These are phyloP conservation scores for Apostasia shenzhenica DNA, from an alignment of 106 monocot genomes.

Conservation along the genomic window DNA sequence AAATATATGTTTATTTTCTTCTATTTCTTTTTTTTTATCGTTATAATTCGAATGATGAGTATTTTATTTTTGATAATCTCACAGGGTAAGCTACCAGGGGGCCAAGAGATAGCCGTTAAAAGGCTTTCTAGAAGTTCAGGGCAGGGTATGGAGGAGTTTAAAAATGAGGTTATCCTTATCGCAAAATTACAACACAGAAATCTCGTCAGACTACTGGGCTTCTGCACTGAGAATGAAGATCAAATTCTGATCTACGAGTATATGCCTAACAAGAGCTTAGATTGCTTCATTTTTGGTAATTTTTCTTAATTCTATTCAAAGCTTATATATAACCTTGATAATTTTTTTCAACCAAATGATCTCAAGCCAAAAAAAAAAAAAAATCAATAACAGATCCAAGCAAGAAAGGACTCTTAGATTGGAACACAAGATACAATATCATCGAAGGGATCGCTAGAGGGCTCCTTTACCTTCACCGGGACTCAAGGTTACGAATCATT, in stretches of 20 bases:
- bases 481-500: constrained; percentile 14
- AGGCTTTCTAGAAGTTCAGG: constrained; percentile 6
- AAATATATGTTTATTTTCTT: too few relatives aligned
- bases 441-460: constrained; percentile 15
- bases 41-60: too few relatives aligned
- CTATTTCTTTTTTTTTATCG: too few relatives aligned
- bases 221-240: constrained; percentile 10
- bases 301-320: not conserved
- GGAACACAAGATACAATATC: constrained; percentile 1
- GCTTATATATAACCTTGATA: not conserved
- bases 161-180: constrained; percentile 7
- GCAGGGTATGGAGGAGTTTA: constrained; percentile 14
- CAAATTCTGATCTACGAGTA: constrained; percentile 9
- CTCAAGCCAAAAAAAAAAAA: too few relatives aligned
- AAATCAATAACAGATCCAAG: not conserved
- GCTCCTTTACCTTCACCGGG: constrained; percentile 16
- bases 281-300: constrained; percentile 11
- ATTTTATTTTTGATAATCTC: too few relatives aligned
- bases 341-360: not conserved
- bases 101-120: constrained; percentile 13
- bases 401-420: constrained; percentile 7
- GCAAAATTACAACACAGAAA: constrained; percentile 12
- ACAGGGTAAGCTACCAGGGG: not conserved
- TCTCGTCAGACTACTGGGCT: constrained; percentile 11
- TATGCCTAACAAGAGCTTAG: not conserved